Evolutionary conservation across 164 flowering plant species (phyloP).

Genomic region (Nelumbo lutea): DNA sequence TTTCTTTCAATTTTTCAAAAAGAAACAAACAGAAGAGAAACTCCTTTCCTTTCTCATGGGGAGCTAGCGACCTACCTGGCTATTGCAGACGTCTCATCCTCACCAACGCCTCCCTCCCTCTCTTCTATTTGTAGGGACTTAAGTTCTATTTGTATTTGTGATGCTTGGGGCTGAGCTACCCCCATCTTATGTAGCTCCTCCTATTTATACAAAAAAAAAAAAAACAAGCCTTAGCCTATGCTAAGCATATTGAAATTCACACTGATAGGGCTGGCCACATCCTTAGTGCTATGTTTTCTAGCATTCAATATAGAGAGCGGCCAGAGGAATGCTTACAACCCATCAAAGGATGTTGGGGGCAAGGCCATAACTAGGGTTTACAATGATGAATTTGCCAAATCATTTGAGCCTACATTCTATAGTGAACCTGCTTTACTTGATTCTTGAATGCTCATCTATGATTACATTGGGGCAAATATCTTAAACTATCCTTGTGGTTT

Average conservation of each 20-base stretch:
- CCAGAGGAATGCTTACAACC: conserved; percentile 22
- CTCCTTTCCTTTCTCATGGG: conserved; percentile 87
- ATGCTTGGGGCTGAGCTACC: too few relatives aligned
- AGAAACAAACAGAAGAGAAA: too few relatives aligned
- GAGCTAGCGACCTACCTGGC: conserved; percentile 44
- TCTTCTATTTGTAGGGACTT: conserved; percentile 15
- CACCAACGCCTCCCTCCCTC: conserved; percentile 54
- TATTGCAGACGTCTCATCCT: conserved; percentile 44
- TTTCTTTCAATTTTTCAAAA: too few relatives aligned
- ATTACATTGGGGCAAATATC: too few relatives aligned
- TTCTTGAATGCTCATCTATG: not conserved
- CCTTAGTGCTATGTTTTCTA: conserved; percentile 39
- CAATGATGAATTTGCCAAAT: conserved; percentile 76
- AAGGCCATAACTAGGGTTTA: conserved; percentile 72
- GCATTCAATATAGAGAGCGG: conserved; percentile 44
- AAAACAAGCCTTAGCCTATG: conserved; percentile 74
- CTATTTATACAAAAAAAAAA: too few relatives aligned
- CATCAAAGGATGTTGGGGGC: conserved; percentile 29
- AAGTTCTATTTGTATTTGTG: too few relatives aligned
- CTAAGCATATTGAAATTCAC: conserved; percentile 70
- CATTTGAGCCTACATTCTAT: conserved; percentile 88
- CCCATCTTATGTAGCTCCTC: too few relatives aligned
- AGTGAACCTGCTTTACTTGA: conserved; percentile 49
- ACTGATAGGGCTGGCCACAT: conserved; percentile 56
- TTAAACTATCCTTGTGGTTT: too few relatives aligned